These are phyloP conservation scores for Juncus effusus DNA, from an alignment of 176 grass and related monocot genomes.

Conservation along the genomic window DNA sequence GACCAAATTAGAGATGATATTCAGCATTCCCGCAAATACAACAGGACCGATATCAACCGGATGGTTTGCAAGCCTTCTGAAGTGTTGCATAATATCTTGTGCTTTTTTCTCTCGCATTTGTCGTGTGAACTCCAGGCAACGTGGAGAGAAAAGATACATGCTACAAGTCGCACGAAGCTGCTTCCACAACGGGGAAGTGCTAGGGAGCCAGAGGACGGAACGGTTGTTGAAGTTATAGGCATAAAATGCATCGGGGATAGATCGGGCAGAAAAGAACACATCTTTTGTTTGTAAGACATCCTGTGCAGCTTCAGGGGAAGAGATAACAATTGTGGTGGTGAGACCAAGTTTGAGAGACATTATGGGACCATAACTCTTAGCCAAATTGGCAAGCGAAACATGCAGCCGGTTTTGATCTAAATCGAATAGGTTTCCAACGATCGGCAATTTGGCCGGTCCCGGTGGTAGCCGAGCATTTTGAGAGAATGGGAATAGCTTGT, in stretches of 20 bases:
- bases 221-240: constrained; percentile 28
- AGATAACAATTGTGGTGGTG: constrained; percentile 27
- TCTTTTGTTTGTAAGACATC: constrained; percentile 35
- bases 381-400: constrained; percentile 41
- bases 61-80: constrained; percentile 16
- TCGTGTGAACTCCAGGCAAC: constrained; percentile 31
- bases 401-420: constrained; percentile 34
- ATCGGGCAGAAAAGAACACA: no score
- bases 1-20: no score
- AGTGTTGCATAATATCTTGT: constrained; percentile 29
- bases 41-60: constrained; percentile 23
- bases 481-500: no score
- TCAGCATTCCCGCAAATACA: constrained; percentile 30
- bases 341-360: constrained; percentile 51
- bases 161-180: constrained; percentile 44
- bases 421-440: constrained; percentile 47
- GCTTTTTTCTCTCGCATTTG: constrained; percentile 5
- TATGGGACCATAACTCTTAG: constrained; percentile 37
- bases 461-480: constrained; percentile 28
- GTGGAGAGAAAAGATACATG: constrained; percentile 41
- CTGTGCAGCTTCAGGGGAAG: constrained; percentile 38
- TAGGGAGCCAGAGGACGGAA: no score
- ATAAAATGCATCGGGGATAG: constrained; percentile 22
- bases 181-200: constrained; percentile 27
- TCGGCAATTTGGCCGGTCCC: constrained; percentile 24